Percentiles rank a stretch among this genome's conserved stretches.
phyloP scores from a whole-genome alignment of 2,329 filamentous ascomycete genomes.

The Penicillium sumatraense region DNA sequence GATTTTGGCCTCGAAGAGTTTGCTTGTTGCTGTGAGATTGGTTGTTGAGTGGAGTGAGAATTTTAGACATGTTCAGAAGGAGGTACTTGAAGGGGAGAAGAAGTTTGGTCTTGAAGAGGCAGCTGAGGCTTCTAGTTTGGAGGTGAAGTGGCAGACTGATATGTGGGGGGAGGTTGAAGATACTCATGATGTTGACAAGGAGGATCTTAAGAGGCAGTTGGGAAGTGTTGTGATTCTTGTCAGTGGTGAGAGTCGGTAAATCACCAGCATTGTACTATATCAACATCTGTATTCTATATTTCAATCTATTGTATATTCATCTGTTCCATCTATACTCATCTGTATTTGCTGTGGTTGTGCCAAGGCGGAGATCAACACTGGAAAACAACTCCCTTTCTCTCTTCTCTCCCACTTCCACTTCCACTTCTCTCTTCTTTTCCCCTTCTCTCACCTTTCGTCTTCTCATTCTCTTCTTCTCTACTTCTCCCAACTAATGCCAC shows the following conservation, averaged over 20 bases:
- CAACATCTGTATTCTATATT: no score
- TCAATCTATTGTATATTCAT: not conserved
- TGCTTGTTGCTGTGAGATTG: conserved; percentile 76
- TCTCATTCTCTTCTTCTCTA: not conserved
- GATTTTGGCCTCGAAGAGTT: conserved; percentile 82
- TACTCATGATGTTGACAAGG: conserved; percentile 93
- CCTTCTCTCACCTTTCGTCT: no score
- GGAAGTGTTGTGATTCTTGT: conserved; percentile 86
- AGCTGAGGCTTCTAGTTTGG: conserved; percentile 74
- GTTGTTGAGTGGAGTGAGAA: conserved; percentile 87
- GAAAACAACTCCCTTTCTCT: no score
- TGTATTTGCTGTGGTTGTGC: no score
- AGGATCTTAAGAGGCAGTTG: conserved; percentile 84
- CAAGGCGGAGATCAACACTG: no score
- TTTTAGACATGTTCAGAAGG: conserved; percentile 57
- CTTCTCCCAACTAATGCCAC: not conserved
- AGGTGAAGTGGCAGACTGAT: conserved; percentile 86
- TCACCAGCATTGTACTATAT: no score
- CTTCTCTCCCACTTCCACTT: no score
- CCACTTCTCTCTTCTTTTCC: no score
- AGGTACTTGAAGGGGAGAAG: conserved; percentile 29
- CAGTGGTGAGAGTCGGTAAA: conserved; percentile 56
- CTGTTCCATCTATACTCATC: not conserved
- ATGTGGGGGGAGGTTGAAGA: conserved; percentile 98
- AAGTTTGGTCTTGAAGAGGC: conserved; percentile 83